Percentiles rank a stretch among this genome's conserved stretches.
Evolutionary conservation across 2,329 filamentous ascomycete species (phyloP).

Genomic region (Botrytis squamosa): DNA sequence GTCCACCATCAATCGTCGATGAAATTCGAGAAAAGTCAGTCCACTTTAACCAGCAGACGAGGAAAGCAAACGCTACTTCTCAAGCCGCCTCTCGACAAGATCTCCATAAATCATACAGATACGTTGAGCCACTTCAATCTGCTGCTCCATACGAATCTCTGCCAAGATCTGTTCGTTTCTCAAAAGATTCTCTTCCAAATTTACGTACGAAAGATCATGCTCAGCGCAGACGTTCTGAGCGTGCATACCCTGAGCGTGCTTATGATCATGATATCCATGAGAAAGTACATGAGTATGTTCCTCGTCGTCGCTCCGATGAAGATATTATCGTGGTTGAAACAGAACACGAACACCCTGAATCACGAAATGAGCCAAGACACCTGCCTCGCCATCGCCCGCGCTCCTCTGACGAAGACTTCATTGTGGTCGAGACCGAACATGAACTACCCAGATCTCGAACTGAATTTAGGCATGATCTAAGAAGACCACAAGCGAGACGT

Average conservation of each 20-base stretch:
- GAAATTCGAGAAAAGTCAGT: background rate
- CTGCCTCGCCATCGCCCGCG: background rate
- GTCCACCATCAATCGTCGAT: background rate
- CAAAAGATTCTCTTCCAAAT: constrained; percentile 2
- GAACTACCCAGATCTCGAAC: background rate
- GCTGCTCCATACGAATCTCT: background rate
- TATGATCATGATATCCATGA: background rate
- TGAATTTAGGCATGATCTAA: background rate
- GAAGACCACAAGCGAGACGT: background rate
- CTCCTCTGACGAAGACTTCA: background rate
- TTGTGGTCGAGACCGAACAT: background rate
- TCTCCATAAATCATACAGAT: background rate
- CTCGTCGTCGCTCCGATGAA: background rate
- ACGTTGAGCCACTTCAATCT: constrained; percentile 1
- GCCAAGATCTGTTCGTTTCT: background rate
- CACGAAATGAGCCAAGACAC: background rate
- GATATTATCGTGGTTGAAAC: background rate
- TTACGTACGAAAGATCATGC: background rate
- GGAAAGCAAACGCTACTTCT: background rate
- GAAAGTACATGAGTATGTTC: background rate
- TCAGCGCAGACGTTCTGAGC: constrained; percentile 8
- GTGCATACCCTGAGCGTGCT: background rate
- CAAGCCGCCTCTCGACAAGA: background rate
- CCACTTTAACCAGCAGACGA: background rate
- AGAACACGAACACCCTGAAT: background rate